Base-by-base conservation (phyloP, 306 rosid genomes). In the Castanopsis chinensis region DNA sequence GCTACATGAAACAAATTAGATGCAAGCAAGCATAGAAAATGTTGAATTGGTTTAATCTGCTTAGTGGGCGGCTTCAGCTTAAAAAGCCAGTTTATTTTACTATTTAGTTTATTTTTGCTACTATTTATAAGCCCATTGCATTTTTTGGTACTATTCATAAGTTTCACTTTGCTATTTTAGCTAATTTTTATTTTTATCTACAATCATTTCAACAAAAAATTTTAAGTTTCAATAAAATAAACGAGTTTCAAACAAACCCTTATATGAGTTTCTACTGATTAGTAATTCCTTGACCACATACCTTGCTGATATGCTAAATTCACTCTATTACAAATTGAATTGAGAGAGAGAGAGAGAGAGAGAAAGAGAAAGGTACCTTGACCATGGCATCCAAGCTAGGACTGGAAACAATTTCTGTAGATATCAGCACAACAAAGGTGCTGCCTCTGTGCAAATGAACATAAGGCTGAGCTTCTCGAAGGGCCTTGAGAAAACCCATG, bases 391-490 rank as follows among this genome's bases (percentile, higher is more conserved):
- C 86, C 73, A 90, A 74, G 81, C 43, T 75, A 81, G 88, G 77
- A 57, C 75, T 30, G 27, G 83, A 88, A 69, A 92, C 54, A 37
- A 93, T 76, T 61, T 89, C 86, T 3, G 90, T 86, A 28, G 95
- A 85, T 15, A 93, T 78, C 11, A 89, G 73, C n/a, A 87, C 63
- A 76, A 93, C 88, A 56, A 91, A 93, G 0, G 90, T 73, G 5
- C 87, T 83, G 18, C 53, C 85, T 59, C 85, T 88, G 41, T 90
- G 85, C 1, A 83, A 75, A 17, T 86, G 86, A 43, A 88, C 81
- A 72, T 90, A 93, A 4, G 97, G 93, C 76, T 89, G 94, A n/a
- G 92, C 90, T 80, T 93, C 93, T 23, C 87, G 54, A 1, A 93
- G 83, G 28, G 80, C 88, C 70, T 85, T 84, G 18, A 91, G 94